Evolutionary conservation across 306 rosid species (phyloP).

Genomic region (Ormosia semicastrata): DNA sequence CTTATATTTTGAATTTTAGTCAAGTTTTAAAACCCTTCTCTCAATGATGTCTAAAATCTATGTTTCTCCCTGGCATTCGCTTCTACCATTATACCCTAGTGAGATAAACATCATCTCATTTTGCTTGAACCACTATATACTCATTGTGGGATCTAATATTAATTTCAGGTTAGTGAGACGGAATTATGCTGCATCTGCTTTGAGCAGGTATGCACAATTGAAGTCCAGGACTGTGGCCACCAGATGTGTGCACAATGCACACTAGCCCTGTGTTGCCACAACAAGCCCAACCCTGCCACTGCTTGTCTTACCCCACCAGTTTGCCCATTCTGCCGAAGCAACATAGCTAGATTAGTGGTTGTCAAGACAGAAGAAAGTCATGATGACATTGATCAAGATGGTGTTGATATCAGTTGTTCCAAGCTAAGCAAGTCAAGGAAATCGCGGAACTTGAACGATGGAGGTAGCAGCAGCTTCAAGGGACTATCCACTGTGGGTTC

Average conservation of each 20-base stretch:
- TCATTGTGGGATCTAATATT: neutral
- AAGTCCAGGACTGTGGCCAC: slow-evolving; percentile 85
- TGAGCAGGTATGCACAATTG: slow-evolving; percentile 86
- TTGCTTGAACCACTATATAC: neutral
- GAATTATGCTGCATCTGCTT: slow-evolving; percentile 95
- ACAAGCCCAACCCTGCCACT: slow-evolving; percentile 77
- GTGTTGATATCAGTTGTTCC: slow-evolving; percentile 48
- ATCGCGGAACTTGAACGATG: slow-evolving; percentile 67
- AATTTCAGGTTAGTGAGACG: slow-evolving; percentile 75
- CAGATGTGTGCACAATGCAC: slow-evolving; percentile 98
- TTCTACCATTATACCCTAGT: neutral
- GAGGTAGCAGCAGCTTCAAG: slow-evolving; percentile 86
- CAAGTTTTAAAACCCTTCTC: too few relatives aligned
- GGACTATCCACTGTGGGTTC: slow-evolving; percentile 62
- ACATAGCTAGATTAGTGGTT: slow-evolving; percentile 57
- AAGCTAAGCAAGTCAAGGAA: slow-evolving; percentile 63
- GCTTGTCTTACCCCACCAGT: slow-evolving; percentile 68
- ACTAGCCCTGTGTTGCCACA: slow-evolving; percentile 91
- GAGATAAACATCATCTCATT: neutral
- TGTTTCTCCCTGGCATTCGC: too few relatives aligned
- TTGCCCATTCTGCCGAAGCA: slow-evolving; percentile 94
- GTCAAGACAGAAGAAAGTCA: slow-evolving; percentile 50
- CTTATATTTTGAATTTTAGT: too few relatives aligned
- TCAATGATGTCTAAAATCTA: too few relatives aligned
- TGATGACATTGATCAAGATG: slow-evolving; percentile 52